phyloP scores from a whole-genome alignment of 108 stramenopile species.

The Mayamaea pseudoterrestris region DNA sequence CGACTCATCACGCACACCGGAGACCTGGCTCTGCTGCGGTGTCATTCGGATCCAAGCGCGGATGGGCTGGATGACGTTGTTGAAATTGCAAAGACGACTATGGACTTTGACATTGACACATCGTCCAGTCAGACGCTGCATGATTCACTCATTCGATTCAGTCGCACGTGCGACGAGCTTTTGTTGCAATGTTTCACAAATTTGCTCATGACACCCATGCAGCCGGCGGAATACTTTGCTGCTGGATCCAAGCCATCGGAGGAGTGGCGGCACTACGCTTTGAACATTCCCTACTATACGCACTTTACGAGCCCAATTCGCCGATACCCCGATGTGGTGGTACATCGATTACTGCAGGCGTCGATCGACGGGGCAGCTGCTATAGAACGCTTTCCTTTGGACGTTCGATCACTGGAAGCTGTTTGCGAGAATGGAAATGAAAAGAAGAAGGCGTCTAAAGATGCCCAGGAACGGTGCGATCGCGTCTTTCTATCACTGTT shows the following conservation, averaged over 20 bases:
- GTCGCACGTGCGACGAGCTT: constrained; percentile 49
- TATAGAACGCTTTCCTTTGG: constrained; percentile 40
- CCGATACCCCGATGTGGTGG: constrained; percentile 93
- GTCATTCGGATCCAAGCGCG: constrained; percentile 40
- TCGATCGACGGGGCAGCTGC: constrained; percentile 63
- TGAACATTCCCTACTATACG: constrained; percentile 97
- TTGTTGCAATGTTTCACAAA: constrained; percentile 75
- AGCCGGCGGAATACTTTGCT: constrained; percentile 83
- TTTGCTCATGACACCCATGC: constrained; percentile 82
- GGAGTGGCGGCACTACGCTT: constrained; percentile 83
- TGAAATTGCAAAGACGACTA: constrained; percentile 35
- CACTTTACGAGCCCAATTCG: constrained; percentile 95
- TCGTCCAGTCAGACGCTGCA: constrained; percentile 60
- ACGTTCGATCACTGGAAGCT: constrained; percentile 29
- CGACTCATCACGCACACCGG: constrained; percentile 78
- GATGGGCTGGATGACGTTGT: constrained; percentile 59
- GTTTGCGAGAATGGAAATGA: constrained; percentile 80
- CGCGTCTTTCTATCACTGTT: constrained; percentile 77
- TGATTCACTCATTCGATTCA: constrained; percentile 56
- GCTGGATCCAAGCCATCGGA: constrained; percentile 47
- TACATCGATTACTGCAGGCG: constrained; percentile 85
- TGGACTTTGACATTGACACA: constrained; percentile 54
- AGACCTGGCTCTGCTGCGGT: constrained; percentile 57
- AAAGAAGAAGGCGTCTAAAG: constrained; percentile 73
- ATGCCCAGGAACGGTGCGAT: constrained; percentile 83